Conservation (phyloP, 2,329 filamentous ascomycete genomes). For the Cyphellophora europaea region DNA sequence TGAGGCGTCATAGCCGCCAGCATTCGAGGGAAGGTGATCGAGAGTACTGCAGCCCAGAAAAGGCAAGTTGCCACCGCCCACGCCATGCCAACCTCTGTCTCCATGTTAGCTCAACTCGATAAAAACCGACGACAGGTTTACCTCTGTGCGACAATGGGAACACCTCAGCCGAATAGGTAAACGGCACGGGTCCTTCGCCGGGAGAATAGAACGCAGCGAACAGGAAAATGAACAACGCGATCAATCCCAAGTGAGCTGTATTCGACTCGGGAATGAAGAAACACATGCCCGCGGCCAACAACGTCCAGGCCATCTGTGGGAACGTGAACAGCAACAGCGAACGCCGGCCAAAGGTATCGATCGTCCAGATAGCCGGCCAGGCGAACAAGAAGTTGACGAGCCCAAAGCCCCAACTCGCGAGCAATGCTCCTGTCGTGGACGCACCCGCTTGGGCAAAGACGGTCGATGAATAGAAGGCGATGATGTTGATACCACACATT, state of each 20-base stretch:
- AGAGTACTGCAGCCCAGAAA: constrained; percentile 41
- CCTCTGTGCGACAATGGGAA: constrained; percentile 55
- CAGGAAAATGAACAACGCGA: constrained; percentile 33
- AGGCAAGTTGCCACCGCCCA: constrained; percentile 35
- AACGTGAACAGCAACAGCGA: constrained; percentile 56
- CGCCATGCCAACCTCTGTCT: constrained; percentile 35
- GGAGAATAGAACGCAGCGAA: constrained; percentile 40
- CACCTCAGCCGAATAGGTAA: constrained; percentile 59
- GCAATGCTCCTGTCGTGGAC: constrained; percentile 44
- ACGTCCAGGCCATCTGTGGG: constrained; percentile 50
- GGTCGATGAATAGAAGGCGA: constrained; percentile 65
- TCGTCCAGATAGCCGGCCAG: constrained; percentile 48
- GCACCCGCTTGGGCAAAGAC: constrained; percentile 47
- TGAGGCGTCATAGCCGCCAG: constrained; percentile 38
- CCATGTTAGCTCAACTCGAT: constrained; percentile 2
- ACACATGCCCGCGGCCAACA: constrained; percentile 44
- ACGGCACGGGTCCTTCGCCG: constrained; percentile 56
- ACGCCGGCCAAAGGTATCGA: constrained; percentile 58
- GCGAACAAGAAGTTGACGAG: constrained; percentile 57
- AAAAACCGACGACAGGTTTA: background rate
- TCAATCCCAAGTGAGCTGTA: constrained; percentile 29
- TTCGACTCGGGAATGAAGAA: constrained; percentile 38
- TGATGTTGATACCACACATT: constrained; percentile 64
- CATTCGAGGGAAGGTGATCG: constrained; percentile 41
- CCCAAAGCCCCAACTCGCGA: constrained; percentile 57